Percentiles rank a stretch among this genome's conserved stretches.
Evolutionary conservation across 2,329 filamentous ascomycete genomes (phyloP).

Genomic region (Fusarium falciforme): DNA sequence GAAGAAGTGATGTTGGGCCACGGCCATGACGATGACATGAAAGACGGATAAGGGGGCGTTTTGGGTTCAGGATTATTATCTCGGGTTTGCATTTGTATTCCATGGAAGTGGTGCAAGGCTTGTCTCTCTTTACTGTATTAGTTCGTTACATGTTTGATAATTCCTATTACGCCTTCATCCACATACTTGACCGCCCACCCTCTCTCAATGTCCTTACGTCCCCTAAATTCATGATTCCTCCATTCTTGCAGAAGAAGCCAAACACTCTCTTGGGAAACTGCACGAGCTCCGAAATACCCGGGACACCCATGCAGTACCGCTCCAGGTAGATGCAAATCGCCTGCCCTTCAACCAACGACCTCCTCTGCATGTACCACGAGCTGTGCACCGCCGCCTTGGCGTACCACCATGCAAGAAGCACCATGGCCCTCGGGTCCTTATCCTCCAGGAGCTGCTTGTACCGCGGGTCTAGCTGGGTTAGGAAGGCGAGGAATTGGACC

Average conservation of each 20-base stretch:
- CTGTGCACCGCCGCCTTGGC: slow-evolving; percentile 56
- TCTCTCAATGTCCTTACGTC: not conserved
- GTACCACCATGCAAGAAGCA: slow-evolving; percentile 69
- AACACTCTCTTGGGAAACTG: slow-evolving; percentile 32
- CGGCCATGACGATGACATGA: slow-evolving; percentile 27
- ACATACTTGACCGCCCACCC: not conserved
- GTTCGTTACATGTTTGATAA: not conserved
- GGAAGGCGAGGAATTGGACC: slow-evolving; percentile 59
- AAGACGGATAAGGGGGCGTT: slow-evolving; percentile 25
- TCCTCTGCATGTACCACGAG: slow-evolving; percentile 61
- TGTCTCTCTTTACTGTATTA: slow-evolving; percentile 27
- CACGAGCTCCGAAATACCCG: slow-evolving; percentile 28
- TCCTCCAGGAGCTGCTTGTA: slow-evolving; percentile 58
- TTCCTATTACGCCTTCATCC: not conserved
- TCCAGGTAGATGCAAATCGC: slow-evolving; percentile 59
- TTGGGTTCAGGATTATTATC: slow-evolving; percentile 3
- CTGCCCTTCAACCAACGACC: slow-evolving; percentile 60
- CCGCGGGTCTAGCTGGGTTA: slow-evolving; percentile 56
- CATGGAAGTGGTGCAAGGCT: not conserved
- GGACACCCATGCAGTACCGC: slow-evolving; percentile 18
- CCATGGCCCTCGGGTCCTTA: slow-evolving; percentile 65
- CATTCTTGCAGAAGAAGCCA: slow-evolving; percentile 1
- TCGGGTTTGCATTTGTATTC: not conserved
- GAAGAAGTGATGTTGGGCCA: not conserved
- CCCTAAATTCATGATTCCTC: not conserved